Conservation (phyloP, 2,329 filamentous ascomycete species). For the Alternaria viburni region DNA sequence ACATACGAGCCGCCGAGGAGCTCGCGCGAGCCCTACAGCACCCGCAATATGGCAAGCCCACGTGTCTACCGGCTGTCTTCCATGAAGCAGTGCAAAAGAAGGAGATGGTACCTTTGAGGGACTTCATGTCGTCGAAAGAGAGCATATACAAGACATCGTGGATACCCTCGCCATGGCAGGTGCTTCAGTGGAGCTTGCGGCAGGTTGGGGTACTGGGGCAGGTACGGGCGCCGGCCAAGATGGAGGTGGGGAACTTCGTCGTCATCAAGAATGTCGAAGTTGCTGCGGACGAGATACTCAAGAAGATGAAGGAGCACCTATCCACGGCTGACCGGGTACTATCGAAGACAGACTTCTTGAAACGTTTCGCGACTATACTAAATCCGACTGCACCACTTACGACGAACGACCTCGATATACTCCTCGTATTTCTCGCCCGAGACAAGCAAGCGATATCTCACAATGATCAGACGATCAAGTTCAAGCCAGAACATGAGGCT, state of each 20-base stretch:
- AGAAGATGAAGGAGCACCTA: slow-evolving; percentile 44
- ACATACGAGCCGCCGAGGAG: slow-evolving; percentile 62
- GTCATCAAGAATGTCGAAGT: slow-evolving; percentile 69
- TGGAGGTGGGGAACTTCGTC: slow-evolving; percentile 69
- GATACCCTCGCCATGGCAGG: slow-evolving; percentile 71
- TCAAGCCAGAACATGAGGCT: slow-evolving; percentile 58
- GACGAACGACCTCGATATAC: slow-evolving; percentile 73
- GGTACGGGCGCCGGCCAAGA: slow-evolving; percentile 57
- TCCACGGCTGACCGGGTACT: slow-evolving; percentile 44
- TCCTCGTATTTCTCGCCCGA: slow-evolving; percentile 60
- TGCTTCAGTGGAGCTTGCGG: slow-evolving; percentile 76
- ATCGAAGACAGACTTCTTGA: slow-evolving; percentile 43
- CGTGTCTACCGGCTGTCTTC: slow-evolving; percentile 80
- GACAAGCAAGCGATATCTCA: slow-evolving; percentile 76
- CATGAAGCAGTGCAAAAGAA: slow-evolving; percentile 73
- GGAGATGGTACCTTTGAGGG: slow-evolving; percentile 72
- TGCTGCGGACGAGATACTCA: slow-evolving; percentile 51
- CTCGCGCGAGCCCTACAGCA: slow-evolving; percentile 75
- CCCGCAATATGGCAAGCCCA: slow-evolving; percentile 78
- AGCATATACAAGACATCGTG: slow-evolving; percentile 77
- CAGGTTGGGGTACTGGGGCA: slow-evolving; percentile 66
- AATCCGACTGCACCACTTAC: slow-evolving; percentile 38
- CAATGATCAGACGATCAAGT: slow-evolving; percentile 79
- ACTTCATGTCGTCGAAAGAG: slow-evolving; percentile 69
- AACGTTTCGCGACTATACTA: slow-evolving; percentile 39